Base-by-base conservation (phyloP, 129 eudicot genomes). In the Smallanthus sonchifolius region DNA sequence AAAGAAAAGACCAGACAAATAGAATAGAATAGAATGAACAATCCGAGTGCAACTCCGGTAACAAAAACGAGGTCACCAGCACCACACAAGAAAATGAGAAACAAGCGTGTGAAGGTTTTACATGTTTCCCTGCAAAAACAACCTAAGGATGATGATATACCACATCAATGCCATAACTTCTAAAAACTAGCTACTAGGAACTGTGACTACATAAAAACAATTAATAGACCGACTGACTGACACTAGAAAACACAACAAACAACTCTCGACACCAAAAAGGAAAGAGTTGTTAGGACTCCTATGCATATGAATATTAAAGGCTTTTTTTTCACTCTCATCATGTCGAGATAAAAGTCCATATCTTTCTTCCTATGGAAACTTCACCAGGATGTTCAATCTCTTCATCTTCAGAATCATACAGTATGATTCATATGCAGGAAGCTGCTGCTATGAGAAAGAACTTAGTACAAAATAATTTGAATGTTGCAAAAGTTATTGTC, bases 331-430 rank as follows among this genome's bases (percentile, higher is more conserved):
- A 57, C 39, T 44, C 74, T 11, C 17, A 30, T 85, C 80, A 95
- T 45, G 99, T 95, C 2, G 96, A 86, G 80, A 95, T 80, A 70
- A 95, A 95, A 32, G 85, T 95, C 99, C 97, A 95, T 10, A 95
- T 81, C 84, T 91, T 95, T 88, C 91, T 91, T 52, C 97, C 96
- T 4, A 95, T 83, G n/a, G 99, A 95, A 42, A 79, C 97, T 85
- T 95, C 90, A 70, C 99, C 99, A 19, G 97, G 97, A 85, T 91
- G 99, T 78, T 83, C 87, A 38, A 72, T 84, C 77, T 88, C 97
- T 8, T 86, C 95, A 3, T 83, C 86, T 3, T 79, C 89, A 36
- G 77, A 77, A 3, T 77, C 84, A 3, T 74, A n/a, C n/a, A n/a
- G 72, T 70, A 16, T 45, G 47, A 10, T 66, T 51, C 47, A 59